Evolutionary conservation across 2,329 filamentous ascomycete species (phyloP).

Genomic region (Phoma herbarum): DNA sequence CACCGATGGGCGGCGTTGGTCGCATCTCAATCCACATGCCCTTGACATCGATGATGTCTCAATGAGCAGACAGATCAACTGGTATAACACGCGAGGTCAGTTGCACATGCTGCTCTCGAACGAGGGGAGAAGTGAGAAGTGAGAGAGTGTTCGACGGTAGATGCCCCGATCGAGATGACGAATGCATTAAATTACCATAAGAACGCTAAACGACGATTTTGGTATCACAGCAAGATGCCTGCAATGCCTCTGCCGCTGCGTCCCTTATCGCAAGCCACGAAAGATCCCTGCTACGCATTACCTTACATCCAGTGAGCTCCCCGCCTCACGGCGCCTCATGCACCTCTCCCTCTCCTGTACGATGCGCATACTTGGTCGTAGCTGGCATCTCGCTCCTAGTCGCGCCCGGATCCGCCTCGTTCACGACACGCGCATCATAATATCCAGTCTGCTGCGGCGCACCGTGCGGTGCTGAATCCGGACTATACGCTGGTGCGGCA

Average conservation of each 20-base stretch:
- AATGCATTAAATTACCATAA: neutral
- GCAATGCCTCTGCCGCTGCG: neutral
- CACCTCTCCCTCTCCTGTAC: constrained; percentile 4
- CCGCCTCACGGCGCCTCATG: constrained; percentile 28
- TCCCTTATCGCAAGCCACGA: neutral
- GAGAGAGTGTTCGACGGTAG: too few relatives aligned
- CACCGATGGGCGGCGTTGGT: too few relatives aligned
- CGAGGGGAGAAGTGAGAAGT: too few relatives aligned
- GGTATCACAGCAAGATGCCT: neutral
- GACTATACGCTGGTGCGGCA: constrained; percentile 16
- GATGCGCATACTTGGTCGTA: constrained; percentile 31
- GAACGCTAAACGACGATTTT: neutral
- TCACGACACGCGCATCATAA: constrained; percentile 5
- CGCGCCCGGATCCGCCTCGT: constrained; percentile 1
- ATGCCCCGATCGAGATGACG: too few relatives aligned
- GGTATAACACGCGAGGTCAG: too few relatives aligned
- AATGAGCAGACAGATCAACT: neutral
- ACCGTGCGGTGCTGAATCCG: neutral
- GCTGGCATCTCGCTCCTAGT: constrained; percentile 25
- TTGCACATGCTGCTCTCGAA: too few relatives aligned
- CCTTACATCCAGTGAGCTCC: too few relatives aligned
- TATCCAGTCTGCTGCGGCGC: constrained; percentile 10
- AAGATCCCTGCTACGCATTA: too few relatives aligned
- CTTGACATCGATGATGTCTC: neutral
- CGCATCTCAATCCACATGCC: neutral